Base-by-base conservation (phyloP, 129 eudicot species). In the Helichrysum umbraculigerum region DNA sequence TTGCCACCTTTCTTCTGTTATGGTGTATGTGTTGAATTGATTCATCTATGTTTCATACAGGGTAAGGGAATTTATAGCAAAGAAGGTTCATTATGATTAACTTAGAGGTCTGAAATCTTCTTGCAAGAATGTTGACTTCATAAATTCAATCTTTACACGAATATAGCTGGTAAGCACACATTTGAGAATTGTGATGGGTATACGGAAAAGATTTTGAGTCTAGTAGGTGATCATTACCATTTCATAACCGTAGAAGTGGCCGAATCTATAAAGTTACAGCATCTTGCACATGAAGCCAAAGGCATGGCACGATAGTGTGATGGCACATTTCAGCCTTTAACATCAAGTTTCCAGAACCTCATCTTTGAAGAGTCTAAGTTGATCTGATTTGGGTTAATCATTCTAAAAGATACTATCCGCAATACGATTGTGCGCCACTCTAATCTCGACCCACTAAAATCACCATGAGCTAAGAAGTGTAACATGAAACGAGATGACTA, bases 351-450 rank as follows among this genome's bases (percentile, higher is more conserved):
- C 66, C 22, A 61, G 1, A 25, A 61, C 52, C 52, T 39, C 47
- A 9, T 39, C 14, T 39, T 39, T 39, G 7, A 35, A 9, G 29
- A 62, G 20, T 71, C 65, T 34, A 39, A 21, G 58, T 11, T 71
- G 6, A 33, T 79, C 11, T 63, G 20, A 63, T 64, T 47, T 12
- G 57, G 34, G 73, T 65, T 79, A 37, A 72, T 79, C 35, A 54
- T 72, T 65, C 17, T 47, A 63, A 11, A 7, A 50, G 67, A 62
- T 61, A 56, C 82, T 70, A 15, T 47, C 47, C 14, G 32, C n/a
- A n/a, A 28, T 54, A 76, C 29, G 9, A 66, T 62, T 59, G 12
- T 29, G 42, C 70, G 19, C 22, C 21, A 41, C 52, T 60, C 29
- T 41, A 59, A 69, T 69, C 33, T 70, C 9, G 34, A 78, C 34